phyloP scores from a whole-genome alignment of 2,329 filamentous ascomycete genomes.

The Diaporthe sp. region DNA sequence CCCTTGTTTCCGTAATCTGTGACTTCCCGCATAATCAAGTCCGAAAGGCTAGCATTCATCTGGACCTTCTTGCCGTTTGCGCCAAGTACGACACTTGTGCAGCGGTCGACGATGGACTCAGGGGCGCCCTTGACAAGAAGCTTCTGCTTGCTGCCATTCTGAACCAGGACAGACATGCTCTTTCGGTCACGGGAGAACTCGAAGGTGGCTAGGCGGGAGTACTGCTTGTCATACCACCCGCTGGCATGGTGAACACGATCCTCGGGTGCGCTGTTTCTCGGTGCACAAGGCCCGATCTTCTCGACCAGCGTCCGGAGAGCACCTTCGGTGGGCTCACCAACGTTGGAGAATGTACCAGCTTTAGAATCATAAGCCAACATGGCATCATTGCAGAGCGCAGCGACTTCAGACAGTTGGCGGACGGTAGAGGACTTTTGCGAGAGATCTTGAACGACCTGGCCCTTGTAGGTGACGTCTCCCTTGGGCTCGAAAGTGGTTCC shows the following conservation, averaged over 20 bases:
- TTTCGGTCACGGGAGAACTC: conserved; percentile 98
- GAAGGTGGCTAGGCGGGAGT: conserved; percentile 85
- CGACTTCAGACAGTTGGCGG: conserved; percentile 80
- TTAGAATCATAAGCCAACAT: conserved; percentile 85
- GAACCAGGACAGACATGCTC: conserved; percentile 97
- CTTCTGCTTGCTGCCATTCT: conserved; percentile 77
- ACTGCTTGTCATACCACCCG: conserved; percentile 83
- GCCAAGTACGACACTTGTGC: conserved; percentile 84
- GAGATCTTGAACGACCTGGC: conserved; percentile 77
- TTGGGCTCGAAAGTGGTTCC: conserved; percentile 93
- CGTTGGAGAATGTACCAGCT: conserved; percentile 79
- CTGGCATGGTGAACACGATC: conserved; percentile 86
- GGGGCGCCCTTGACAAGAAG: conserved; percentile 97
- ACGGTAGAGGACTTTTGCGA: conserved; percentile 81
- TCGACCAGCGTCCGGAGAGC: conserved; percentile 91
- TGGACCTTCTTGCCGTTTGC: conserved; percentile 82
- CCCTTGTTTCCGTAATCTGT: conserved; percentile 92
- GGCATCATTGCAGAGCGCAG: conserved; percentile 90
- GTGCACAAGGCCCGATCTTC: conserved; percentile 89
- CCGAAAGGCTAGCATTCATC: conserved; percentile 77
- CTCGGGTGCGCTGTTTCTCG: conserved; percentile 62
- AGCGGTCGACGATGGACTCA: conserved; percentile 93
- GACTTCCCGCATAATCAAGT: conserved; percentile 82
- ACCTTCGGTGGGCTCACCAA: conserved; percentile 96
- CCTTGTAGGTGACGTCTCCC: conserved; percentile 78